Evolutionary conservation across 192 early-diverging fungal species (phyloP), one percentile per base, ranked within the genome.

Genomic region (Coemansia sp.): DNA sequence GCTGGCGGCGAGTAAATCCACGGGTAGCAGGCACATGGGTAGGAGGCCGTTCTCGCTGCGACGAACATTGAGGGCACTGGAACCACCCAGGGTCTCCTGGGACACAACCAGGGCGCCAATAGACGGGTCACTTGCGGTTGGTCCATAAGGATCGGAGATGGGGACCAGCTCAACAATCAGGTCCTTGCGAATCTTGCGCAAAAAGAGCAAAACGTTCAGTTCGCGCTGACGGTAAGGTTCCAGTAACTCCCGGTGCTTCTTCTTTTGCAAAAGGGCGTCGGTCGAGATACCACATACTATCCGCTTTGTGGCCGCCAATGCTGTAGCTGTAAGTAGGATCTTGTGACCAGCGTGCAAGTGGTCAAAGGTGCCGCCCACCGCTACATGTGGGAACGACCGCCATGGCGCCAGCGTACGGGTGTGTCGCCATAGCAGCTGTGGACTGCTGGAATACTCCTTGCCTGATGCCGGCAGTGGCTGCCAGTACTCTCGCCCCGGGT

Each of bases 321-420:
- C 86, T 0, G 88, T 80, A 56, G 85, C 85, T 0, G 89, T 85
- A 25, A 99, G 75, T 11, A 99, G 65, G 26, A 96, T 89, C 77
- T 96, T 92, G 64, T 99, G 96, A 8, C 93, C 96, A 1, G 80
- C 67, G 50, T 99, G 96, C 38, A 99, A 67, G 56, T 96, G 93
- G 67, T 99, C 96, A 77, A 99, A 99, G 14, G 96, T 96, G 12
- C 96, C 96, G 18, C 96, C 96, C 6, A 95, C 52, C 0, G 68
- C 68, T 5, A 72, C 68, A 17, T 72, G 68, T 14, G 62, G 37
- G 25, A 46, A 61, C 11, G 62, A 47, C 14, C 31, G 38, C 68
- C 68, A 72, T 1, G 62, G 68, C 6, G 47, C 33, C 5, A 39
- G 19, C 11, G 37, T 33, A 25, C 56, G 52, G 0, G 61, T 53